A percentile compares a stretch with the other conserved stretches of the same genome.
Evolutionary conservation across 2,329 filamentous ascomycete genomes (phyloP).

Genomic region (Rosellinia necatrix): DNA sequence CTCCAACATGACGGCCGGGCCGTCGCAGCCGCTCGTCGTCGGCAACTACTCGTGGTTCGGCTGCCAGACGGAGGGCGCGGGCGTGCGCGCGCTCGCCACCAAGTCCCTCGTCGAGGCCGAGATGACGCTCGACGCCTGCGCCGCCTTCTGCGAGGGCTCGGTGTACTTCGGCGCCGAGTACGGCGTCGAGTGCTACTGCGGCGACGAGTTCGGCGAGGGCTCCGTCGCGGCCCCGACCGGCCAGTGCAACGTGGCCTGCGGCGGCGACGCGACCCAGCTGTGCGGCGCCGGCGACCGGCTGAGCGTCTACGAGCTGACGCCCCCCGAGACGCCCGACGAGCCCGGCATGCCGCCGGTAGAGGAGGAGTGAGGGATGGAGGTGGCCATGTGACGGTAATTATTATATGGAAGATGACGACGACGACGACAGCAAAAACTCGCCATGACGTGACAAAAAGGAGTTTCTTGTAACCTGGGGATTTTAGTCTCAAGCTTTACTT

Average conservation of each 20-base stretch:
- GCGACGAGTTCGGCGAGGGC: conserved; percentile 26
- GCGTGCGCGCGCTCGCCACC: conserved; percentile 18
- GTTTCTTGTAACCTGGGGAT: conserved; percentile 1
- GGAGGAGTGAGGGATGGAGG: not conserved
- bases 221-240: conserved; percentile 7
- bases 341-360: not conserved
- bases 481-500: not conserved
- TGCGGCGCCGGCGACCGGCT: conserved; percentile 42
- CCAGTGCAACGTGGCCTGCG: conserved; percentile 40
- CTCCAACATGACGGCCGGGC: conserved; percentile 25
- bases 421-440: not conserved
- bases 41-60: conserved; percentile 29
- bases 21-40: conserved; percentile 28
- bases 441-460: conserved; percentile 12
- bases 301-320: conserved; percentile 37
- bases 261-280: conserved; percentile 36
- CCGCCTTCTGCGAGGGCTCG: conserved; percentile 41
- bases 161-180: conserved; percentile 45
- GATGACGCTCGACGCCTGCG: conserved; percentile 45
- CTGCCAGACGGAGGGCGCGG: conserved; percentile 26
- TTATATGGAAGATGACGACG: not conserved
- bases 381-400: not conserved
- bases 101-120: conserved; percentile 27
- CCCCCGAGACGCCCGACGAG: not conserved
- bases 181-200: conserved; percentile 45